Evolutionary conservation across 805 yeast genomes (phyloP), one percentile per base, ranked within the genome.

Genomic region (Yueomyces sinensis): DNA sequence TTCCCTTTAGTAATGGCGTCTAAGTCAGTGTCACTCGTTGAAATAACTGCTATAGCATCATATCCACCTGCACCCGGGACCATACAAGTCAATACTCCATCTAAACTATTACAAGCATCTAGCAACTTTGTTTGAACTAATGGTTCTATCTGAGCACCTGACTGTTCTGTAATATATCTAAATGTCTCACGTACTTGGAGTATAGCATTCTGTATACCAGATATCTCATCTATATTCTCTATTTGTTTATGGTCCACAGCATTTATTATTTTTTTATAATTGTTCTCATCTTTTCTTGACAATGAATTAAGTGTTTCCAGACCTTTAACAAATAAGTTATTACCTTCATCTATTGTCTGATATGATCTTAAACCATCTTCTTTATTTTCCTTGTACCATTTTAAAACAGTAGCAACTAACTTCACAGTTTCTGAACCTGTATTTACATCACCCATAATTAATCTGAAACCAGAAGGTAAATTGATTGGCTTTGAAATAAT

Each of bases 41-140:
- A 77, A 19, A 91, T 56, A 19, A 89, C 48, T 37, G 93, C 72
- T 15, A 91, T 72, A 1, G 98, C 98, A 61, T 91, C 98, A 51
- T 76, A 81, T 0, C 98, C 98, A 19, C 98, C 98, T 0, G 98
- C 98, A 2, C 98, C 98, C 0, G 98, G 98, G 3, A 91, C 94
- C 24, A 91, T 87, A n/a, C 95, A 96, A 0, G 95, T 94, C 15
- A 89, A 45, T 22, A 84, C 91, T 13, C 98, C 98, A 0, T 62
- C 62, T 16, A 82, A 50, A 7, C 55, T 43, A 29, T 66, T 53
- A 38, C 81, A 74, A 14, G 61, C 53, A 48, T 89, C 74, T 6
- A 91, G 59, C 5, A 91, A 62, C 2, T 44, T 39, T 0, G 95
- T 82, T 56, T 91, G 98, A 16, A 66, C 61, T 2, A 50, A 56